Percentiles rank a stretch among this genome's conserved stretches.
Evolutionary conservation across 441 rosid species (phyloP).

Genomic region (Biscutella laevigata): DNA sequence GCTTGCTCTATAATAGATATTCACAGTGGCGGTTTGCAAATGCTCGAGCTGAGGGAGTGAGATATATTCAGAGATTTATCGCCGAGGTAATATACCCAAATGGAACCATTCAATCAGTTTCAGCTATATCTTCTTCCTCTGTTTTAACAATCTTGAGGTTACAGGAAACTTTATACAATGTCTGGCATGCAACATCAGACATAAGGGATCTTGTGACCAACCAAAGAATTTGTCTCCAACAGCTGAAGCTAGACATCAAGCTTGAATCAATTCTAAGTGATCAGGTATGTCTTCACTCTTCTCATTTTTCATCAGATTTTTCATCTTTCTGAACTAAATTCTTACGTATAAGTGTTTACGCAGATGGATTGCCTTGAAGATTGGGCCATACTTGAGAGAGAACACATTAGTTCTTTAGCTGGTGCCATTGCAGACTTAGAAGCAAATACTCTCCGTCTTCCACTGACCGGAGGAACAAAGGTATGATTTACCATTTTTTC

Average conservation of each 20-base stretch:
- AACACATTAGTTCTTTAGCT: constrained; percentile 58
- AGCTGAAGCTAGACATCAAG: constrained; percentile 58
- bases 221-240: constrained; percentile 56
- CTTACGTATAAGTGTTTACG: constrained; percentile 12
- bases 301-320: neutral
- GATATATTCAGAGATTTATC: constrained; percentile 48
- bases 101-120: too few relatives aligned
- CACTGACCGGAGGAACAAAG: constrained; percentile 75
- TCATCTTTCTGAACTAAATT: constrained; percentile 21
- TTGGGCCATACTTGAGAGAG: constrained; percentile 74
- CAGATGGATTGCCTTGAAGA: constrained; percentile 69
- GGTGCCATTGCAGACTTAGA: constrained; percentile 72
- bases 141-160: constrained; percentile 20
- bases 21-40: constrained; percentile 85
- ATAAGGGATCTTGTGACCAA: constrained; percentile 57
- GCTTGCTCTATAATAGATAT: constrained; percentile 69
- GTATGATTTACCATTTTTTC: constrained; percentile 28
- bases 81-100: constrained; percentile 50
- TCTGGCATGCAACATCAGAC: constrained; percentile 52
- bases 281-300: constrained; percentile 45
- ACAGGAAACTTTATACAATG: constrained; percentile 71
- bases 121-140: too few relatives aligned
- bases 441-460: constrained; percentile 83
- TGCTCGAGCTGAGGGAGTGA: constrained; percentile 61
- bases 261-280: constrained; percentile 49